A percentile compares a stretch with the other conserved stretches of the same genome.
Evolutionary conservation across 164 flowering plant genomes (phyloP).

Genomic region (Berberis thunbergii): DNA sequence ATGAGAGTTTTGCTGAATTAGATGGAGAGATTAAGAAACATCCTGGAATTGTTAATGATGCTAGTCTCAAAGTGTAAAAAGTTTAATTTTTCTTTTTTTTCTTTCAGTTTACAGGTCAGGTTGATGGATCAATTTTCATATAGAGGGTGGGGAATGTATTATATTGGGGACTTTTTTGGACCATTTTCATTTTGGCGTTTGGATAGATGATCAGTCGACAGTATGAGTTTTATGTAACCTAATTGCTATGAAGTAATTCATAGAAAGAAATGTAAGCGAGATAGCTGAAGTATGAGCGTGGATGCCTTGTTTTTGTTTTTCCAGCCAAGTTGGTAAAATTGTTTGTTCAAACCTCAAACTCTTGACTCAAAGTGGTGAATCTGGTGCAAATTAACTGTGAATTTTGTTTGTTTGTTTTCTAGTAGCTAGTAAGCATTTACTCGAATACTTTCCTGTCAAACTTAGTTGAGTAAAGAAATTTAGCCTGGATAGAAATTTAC

Average conservation of each 20-base stretch:
- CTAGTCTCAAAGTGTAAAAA: neutral
- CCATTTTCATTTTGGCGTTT: neutral
- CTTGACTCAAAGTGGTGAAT: too few relatives aligned
- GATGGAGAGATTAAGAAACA: neutral
- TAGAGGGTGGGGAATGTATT: neutral
- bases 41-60: neutral
- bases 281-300: neutral
- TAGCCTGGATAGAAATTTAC: too few relatives aligned
- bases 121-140: neutral
- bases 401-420: too few relatives aligned
- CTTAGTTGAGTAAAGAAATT: too few relatives aligned
- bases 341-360: too few relatives aligned
- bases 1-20: neutral
- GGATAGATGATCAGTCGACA: neutral
- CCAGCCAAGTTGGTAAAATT: too few relatives aligned
- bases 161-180: neutral
- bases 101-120: neutral
- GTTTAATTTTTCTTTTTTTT: neutral
- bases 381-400: too few relatives aligned
- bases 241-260: neutral
- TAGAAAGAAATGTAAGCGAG: neutral
- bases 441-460: too few relatives aligned
- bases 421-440: too few relatives aligned
- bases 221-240: neutral
- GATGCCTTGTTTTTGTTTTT: neutral